phyloP scores from a whole-genome alignment of 1,139 yeast genomes.

The Yamadazyma mexicana region DNA sequence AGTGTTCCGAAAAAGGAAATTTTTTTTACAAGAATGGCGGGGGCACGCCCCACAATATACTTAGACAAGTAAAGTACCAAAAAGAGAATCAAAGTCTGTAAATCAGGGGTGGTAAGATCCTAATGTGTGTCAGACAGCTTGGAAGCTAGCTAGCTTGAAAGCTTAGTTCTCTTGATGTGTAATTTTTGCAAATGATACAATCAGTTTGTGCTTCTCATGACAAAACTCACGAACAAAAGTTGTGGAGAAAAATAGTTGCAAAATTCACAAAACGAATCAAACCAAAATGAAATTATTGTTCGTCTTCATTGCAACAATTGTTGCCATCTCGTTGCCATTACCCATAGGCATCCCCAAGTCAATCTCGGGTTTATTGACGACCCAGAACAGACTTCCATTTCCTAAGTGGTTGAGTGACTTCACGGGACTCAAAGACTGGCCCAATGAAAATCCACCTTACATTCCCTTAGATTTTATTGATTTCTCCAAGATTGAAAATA shows the following conservation, averaged over 20 bases:
- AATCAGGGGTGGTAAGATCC: too few relatives aligned
- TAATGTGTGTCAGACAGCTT: too few relatives aligned
- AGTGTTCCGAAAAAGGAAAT: too few relatives aligned
- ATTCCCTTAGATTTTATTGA: conserved; percentile 75
- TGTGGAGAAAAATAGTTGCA: conserved; percentile 1
- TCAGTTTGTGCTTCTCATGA: too few relatives aligned
- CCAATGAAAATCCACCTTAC: conserved; percentile 82
- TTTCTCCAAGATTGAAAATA: conserved; percentile 47
- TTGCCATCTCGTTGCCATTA: conserved; percentile 9
- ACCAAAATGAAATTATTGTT: background rate
- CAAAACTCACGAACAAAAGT: background rate
- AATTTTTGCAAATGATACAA: too few relatives aligned
- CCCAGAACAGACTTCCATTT: conserved; percentile 40
- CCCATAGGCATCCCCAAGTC: conserved; percentile 2
- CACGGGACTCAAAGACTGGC: conserved; percentile 80
- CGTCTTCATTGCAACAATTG: conserved; percentile 5
- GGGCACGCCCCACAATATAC: too few relatives aligned
- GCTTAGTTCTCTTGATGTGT: background rate
- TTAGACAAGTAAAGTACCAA: background rate
- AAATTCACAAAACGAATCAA: conserved; percentile 1
- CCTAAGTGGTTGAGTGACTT: conserved; percentile 78
- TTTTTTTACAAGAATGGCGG: too few relatives aligned
- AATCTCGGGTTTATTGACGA: background rate
- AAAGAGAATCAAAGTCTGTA: background rate
- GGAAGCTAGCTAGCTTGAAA: too few relatives aligned